Evolutionary conservation across 2,329 filamentous ascomycete species (phyloP), one percentile per base, ranked within the genome.

Genomic region (Pyrenochaeta sp.): DNA sequence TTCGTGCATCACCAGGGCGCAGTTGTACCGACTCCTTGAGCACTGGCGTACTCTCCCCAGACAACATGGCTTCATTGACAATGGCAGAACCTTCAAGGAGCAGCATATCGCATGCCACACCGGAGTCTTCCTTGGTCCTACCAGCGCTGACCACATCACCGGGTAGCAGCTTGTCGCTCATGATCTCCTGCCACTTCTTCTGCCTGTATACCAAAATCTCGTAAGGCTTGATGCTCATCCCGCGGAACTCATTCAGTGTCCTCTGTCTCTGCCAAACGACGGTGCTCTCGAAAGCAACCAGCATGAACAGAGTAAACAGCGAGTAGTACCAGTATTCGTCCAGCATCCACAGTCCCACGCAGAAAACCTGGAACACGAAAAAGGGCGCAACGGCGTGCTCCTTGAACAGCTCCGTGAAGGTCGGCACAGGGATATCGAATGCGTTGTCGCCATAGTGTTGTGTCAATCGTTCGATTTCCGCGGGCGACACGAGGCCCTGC

Each of bases 281-380:
- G 2, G 95, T 99, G 78, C 93, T 97, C 82, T 99, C 95, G 70
- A 99, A 99, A 58, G 88, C 90, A 67, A 99, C 92, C 54, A 99
- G 87, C 96, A 99, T 99, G 82, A 98, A 93, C 24, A 99, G 88
- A 0, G 96, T 99, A 80, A 99, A 99, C 22, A 99, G 87, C 61
- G 95, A 98, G 82, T 99, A 99, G 83, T 99, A 99, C 95, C 96
- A 99, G 81, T 98, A 99, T 80, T 99, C 96, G 75, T 99, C 95
- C 75, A 99, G 83, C 89, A 98, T 92, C 95, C 95, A 99, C 60
- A 99, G 83, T 15, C 95, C 96, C 57, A 99, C 95, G 71, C 96
- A 99, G 83, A 99, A 99, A 61, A 99, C 85, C 83, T 99, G 95
- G 82, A 99, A 99, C 63, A 99, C 93, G 80, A 99, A 99, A 84